Evolutionary conservation across 2,329 filamentous ascomycete species (phyloP), one percentile per base, ranked within the genome.

Genomic region (Fusarium incarnatum): DNA sequence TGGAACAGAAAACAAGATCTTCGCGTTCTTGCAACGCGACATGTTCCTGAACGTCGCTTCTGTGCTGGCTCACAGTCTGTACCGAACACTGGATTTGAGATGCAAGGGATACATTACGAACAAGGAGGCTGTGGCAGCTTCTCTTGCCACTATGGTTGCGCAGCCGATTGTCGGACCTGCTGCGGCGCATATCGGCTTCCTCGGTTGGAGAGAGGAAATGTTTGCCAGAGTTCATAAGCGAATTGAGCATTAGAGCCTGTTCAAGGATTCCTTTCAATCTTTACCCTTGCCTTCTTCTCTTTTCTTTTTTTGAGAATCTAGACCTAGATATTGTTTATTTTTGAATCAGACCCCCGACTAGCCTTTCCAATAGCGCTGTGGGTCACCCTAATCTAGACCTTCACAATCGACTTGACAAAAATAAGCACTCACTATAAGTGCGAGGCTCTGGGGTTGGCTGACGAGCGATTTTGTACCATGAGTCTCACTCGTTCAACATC

Each of bases 161-260:
- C 62, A 65, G 8, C 60, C 54, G 0, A 22, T 65, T 10, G 22
- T 65, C 11, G 62, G 62, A 1, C 62, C 62, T 1, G 60, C 53
- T 23, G 62, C 62, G 22, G 30, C 34, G 15, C 62, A 65, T 6
- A 60, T 65, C 3, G 47, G 46, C 3, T 53, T 65, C 7, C 25
- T 65, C 13, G 60, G 60, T 0, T 65, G 62, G 60, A 32, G 62
- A 4, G 62, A 65, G 6, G 41, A 60, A 6, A 23, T 60, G 5
- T 58, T 64, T 25, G 25, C 25, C 11, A 18, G 34, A 8, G 20
- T 53, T 8, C 25, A 53, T 1, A 53, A 53, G 15, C 16, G 13
- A 6, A 28, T 53, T 5, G 22, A n/a, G 18, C 18, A 37, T 6
- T 37, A n/a, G 10, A 13, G n/a, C n/a, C n/a, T n/a, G n/a, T n/a